phyloP scores from a whole-genome alignment of 75 land plant species.

The Adiantum capillusveneris region DNA sequence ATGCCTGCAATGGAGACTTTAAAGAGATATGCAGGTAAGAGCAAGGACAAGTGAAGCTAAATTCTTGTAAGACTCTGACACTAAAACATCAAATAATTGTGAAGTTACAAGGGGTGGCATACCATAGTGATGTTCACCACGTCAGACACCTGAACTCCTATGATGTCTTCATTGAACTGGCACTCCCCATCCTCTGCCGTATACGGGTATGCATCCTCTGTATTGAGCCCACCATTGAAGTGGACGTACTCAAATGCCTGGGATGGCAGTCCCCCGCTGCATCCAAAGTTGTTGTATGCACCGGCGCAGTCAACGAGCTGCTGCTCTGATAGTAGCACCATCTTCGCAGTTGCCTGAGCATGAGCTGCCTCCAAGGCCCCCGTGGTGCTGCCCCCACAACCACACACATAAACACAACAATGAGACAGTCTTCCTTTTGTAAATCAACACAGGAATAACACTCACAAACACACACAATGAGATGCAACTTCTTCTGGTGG shows the following conservation, averaged over 20 bases:
- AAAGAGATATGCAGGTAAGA: too few species aligned
- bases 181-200: slow-evolving; percentile 63
- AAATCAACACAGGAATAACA: background rate
- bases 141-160: slow-evolving; percentile 74
- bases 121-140: slow-evolving; percentile 94
- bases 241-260: slow-evolving; percentile 95
- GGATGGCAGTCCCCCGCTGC: slow-evolving; percentile 93
- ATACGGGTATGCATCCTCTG: slow-evolving; percentile 91
- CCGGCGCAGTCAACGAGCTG: slow-evolving; percentile 93
- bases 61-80: too few species aligned
- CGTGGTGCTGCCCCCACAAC: slow-evolving; percentile 80
- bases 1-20: too few species aligned
- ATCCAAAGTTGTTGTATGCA: slow-evolving; percentile 86
- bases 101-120: too few species aligned
- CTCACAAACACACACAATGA: too few species aligned
- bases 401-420: background rate
- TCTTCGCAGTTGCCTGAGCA: slow-evolving; percentile 75
- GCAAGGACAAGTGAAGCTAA: too few species aligned
- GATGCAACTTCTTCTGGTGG: too few species aligned
- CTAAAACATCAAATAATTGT: too few species aligned
- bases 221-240: slow-evolving; percentile 92
- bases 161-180: slow-evolving; percentile 47
- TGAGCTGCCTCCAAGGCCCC: slow-evolving; percentile 96
- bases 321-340: slow-evolving; percentile 85
- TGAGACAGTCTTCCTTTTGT: background rate